Percentiles rank a stretch among this genome's conserved stretches.
These are phyloP conservation scores for Nyssa sinensis DNA, from an alignment of 148 eudicot genomes.

Conservation along the genomic window DNA sequence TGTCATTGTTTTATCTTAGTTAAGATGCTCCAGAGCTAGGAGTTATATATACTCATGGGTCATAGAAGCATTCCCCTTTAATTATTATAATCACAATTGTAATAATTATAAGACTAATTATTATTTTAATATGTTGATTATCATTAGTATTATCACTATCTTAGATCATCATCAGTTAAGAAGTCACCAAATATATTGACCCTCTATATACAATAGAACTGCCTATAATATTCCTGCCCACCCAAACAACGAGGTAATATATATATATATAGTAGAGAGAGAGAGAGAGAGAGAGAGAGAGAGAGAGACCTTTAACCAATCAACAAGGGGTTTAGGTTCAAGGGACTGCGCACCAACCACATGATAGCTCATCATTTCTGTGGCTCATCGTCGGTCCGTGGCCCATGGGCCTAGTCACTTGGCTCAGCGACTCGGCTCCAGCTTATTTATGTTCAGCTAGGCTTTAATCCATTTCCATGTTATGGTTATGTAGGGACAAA, in stretches of 20 bases:
- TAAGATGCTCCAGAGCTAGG: no score
- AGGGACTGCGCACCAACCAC: not conserved
- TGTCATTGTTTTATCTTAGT: no score
- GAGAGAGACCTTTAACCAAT: not conserved
- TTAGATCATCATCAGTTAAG: slow-evolving; percentile 1
- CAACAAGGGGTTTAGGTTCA: not conserved
- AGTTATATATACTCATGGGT: no score
- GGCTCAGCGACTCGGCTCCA: not conserved
- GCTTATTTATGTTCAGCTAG: not conserved
- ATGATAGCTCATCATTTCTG: not conserved
- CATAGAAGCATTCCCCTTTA: no score
- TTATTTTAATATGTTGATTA: no score
- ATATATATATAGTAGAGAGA: not conserved
- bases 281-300: slow-evolving; percentile 1
- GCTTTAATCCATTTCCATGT: not conserved
- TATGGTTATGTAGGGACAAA: not conserved
- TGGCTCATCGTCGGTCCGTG: not conserved
- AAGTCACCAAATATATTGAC: slow-evolving; percentile 13
- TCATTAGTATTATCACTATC: no score
- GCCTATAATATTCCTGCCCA: not conserved
- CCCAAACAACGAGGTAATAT: not conserved
- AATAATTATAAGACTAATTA: no score
- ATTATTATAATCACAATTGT: no score
- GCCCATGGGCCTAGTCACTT: not conserved
- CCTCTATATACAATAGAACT: not conserved